Evolutionary conservation across 2,329 filamentous ascomycete genomes (phyloP).

Genomic region (Botrytis pseudocinerea): DNA sequence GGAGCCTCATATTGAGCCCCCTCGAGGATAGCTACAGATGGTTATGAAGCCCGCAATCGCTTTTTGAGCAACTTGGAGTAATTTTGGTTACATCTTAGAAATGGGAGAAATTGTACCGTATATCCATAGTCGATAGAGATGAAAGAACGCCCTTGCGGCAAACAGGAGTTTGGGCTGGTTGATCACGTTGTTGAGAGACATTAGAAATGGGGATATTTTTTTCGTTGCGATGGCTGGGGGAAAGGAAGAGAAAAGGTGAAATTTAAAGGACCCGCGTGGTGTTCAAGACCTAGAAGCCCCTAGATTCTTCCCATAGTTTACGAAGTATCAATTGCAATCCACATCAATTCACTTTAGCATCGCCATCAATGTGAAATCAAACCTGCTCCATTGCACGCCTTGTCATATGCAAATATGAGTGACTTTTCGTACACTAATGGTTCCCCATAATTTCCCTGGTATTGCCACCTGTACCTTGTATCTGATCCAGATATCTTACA

Average conservation of each 20-base stretch:
- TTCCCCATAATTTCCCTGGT: background rate
- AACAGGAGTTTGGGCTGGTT: background rate
- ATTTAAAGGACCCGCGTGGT: background rate
- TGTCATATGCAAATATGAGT: conserved; percentile 10
- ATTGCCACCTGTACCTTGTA: background rate
- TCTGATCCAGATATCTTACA: conserved; percentile 17
- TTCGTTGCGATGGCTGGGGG: background rate
- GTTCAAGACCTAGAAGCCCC: background rate
- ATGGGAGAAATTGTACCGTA: background rate
- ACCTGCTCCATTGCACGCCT: conserved; percentile 2
- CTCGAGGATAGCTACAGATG: background rate
- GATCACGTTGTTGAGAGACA: background rate
- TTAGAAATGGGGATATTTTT: background rate
- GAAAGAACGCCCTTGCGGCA: background rate
- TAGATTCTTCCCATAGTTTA: background rate
- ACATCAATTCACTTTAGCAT: background rate
- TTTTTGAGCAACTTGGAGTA: background rate
- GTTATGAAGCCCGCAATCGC: no score
- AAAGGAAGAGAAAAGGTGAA: background rate
- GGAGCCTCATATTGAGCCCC: background rate
- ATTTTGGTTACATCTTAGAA: no score
- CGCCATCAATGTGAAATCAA: background rate
- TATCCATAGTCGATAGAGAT: background rate
- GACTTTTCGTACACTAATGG: conserved; percentile 1
- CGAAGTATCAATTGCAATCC: background rate